Conservation (phyloP, 2,329 filamentous ascomycete species). For the Aspergillus aculeatinus region DNA sequence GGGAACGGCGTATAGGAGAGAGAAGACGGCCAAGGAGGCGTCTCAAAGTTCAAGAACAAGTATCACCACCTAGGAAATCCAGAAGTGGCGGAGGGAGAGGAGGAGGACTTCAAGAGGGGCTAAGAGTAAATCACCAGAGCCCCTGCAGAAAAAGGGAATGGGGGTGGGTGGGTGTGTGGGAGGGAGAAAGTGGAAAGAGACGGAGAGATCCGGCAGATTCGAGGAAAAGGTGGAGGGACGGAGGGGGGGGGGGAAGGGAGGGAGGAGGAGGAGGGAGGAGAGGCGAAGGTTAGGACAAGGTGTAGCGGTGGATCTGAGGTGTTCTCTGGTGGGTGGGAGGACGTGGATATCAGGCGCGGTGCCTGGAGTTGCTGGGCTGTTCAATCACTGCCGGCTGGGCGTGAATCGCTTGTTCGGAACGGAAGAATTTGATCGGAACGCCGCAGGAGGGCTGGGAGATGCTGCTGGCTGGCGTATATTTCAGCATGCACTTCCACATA, state of each 20-base stretch:
- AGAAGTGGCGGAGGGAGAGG: constrained; percentile 4
- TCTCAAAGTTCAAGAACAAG: constrained; percentile 9
- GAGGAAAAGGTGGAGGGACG: constrained; percentile 12
- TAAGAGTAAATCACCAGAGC: constrained; percentile 8
- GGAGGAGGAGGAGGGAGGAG: constrained; percentile 14
- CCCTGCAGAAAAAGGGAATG: constrained; percentile 13
- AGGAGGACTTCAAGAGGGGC: constrained; percentile 10
- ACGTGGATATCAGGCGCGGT: constrained; percentile 28
- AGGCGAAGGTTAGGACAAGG: constrained; percentile 21
- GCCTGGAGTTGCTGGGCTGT: constrained; percentile 24
- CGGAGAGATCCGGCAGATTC: constrained; percentile 19
- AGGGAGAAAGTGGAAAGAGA: constrained; percentile 11
- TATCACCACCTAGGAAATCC: constrained; percentile 5
- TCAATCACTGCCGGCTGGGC: constrained; percentile 25
- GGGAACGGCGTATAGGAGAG: constrained; percentile 23
- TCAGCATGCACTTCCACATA: constrained; percentile 31
- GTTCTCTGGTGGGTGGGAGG: constrained; percentile 24
- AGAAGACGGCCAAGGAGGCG: neutral
- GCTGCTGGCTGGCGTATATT: constrained; percentile 35
- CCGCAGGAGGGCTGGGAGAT: constrained; percentile 34
- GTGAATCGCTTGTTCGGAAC: constrained; percentile 41
- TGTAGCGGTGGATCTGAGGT: constrained; percentile 32
- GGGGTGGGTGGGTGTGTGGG: neutral
- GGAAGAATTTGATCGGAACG: constrained; percentile 33
- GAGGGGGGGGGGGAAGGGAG: constrained; percentile 11